Evolutionary conservation across 164 flowering plant species (phyloP), one percentile per base, ranked within the genome.

Genomic region (Hamamelis virginiana): DNA sequence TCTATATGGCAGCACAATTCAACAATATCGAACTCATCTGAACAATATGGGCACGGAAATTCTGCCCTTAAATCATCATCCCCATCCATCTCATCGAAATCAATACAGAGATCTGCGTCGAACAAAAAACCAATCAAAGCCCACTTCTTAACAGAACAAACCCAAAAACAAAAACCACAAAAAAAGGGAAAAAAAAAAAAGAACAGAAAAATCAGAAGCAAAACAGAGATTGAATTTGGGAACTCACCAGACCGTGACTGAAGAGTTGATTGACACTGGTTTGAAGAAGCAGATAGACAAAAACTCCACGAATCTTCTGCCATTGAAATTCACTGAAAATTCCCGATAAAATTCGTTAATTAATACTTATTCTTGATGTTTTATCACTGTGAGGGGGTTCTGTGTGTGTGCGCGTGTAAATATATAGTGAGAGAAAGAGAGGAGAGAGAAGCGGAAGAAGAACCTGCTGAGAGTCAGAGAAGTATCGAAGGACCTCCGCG

Each of bases 1-100:
- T 82, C 83, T 43, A 87, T 74, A 74, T 87, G 89, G 71, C 77
- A 77, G 65, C 82, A 83, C 57, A 87, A 74, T 28, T 76, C 91
- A 59, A 83, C 69, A 21, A 85, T 70, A 72, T 87, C 87, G 52
- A 77, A 81, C 71, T 83, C 86, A 28, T 83, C 87, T 1, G 70
- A 23, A 59, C 89, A 87, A 75, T 70, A 85, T 5, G 89, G 91
- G 70, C 89, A 87, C 0, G 80, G 80, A 62, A 73, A 79, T 38
- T 80, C 86, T 48, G 44, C 26, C 71, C 47, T 72, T 23, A 48
- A 62, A 22, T 74, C 84, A 33, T 80, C 82, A 52, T 75, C 82
- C 21, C 55, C 78, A 16, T 80, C 85, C 11, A 57, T 43, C 25
- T 83, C 86, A 3, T 81, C 85, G 23, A 59, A 75, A 23, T 72